Percentiles rank a stretch among this genome's conserved stretches.
Evolutionary conservation across 164 flowering plant genomes (phyloP).

Genomic region (Dillenia turbinata): DNA sequence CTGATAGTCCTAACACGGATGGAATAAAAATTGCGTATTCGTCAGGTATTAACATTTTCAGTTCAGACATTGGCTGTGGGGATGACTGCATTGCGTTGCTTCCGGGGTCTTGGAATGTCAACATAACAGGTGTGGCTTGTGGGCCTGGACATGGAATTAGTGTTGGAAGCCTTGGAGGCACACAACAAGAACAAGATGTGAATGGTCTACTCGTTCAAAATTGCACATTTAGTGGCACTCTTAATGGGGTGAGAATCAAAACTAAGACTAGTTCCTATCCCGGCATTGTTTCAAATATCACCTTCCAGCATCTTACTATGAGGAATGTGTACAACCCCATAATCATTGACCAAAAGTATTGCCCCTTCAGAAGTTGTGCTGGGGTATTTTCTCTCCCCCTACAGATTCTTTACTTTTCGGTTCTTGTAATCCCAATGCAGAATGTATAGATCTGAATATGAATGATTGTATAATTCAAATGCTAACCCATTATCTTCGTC

Average conservation of each 20-base stretch:
- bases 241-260: slow-evolving; percentile 30
- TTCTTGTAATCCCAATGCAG: background rate
- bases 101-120: slow-evolving; percentile 19
- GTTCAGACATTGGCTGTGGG: slow-evolving; percentile 22
- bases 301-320: slow-evolving; percentile 17
- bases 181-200: slow-evolving; percentile 17
- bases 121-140: slow-evolving; percentile 19
- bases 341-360: slow-evolving; percentile 32
- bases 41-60: slow-evolving; percentile 7
- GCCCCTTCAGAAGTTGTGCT: slow-evolving; percentile 7
- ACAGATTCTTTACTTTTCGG: slow-evolving; percentile 2
- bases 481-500: background rate
- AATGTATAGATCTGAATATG: background rate
- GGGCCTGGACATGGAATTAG: slow-evolving; percentile 48
- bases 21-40: slow-evolving; percentile 30
- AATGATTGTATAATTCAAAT: background rate
- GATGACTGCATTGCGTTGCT: slow-evolving; percentile 51
- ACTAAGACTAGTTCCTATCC: slow-evolving; percentile 17
- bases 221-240: slow-evolving; percentile 18
- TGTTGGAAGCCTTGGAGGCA: slow-evolving; percentile 32
- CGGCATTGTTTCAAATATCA: slow-evolving; percentile 7
- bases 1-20: slow-evolving; percentile 40
- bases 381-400: background rate
- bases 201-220: slow-evolving; percentile 9
- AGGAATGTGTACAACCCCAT: slow-evolving; percentile 24